Conservation (phyloP, 2,329 filamentous ascomycete species). For the Epichloe gansuensis region DNA sequence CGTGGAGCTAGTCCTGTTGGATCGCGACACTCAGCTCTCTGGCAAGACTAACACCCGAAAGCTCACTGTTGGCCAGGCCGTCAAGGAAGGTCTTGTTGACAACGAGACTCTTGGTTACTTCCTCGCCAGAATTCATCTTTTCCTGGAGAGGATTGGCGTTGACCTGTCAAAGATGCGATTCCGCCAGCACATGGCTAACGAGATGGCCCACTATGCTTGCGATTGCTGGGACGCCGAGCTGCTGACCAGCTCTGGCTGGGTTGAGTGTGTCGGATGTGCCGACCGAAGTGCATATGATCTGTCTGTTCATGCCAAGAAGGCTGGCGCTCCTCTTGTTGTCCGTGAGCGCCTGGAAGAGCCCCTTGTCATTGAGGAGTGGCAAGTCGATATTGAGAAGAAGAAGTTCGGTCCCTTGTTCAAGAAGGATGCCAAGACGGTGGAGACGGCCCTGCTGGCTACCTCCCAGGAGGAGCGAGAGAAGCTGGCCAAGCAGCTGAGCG, state of each 20-base stretch:
- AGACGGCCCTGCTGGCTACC: conserved; percentile 62
- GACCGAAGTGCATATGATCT: conserved; percentile 92
- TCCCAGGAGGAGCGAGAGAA: conserved; percentile 72
- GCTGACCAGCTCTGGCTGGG: conserved; percentile 85
- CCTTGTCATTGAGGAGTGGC: conserved; percentile 71
- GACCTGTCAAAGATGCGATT: conserved; percentile 84
- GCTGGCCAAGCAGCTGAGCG: conserved; percentile 59
- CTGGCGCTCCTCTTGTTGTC: conserved; percentile 73
- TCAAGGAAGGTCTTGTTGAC: conserved; percentile 70
- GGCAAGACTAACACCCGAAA: conserved; percentile 67
- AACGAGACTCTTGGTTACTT: conserved; percentile 99
- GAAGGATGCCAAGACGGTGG: conserved; percentile 80
- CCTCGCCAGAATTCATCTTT: conserved; percentile 82
- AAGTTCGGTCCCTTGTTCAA: conserved; percentile 92
- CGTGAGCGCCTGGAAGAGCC: conserved; percentile 71
- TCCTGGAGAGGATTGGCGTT: conserved; percentile 77
- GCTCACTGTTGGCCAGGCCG: conserved; percentile 74
- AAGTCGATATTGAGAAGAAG: conserved; percentile 83
- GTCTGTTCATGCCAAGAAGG: conserved; percentile 85
- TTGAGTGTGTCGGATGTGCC: conserved; percentile 95
- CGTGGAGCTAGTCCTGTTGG: conserved; percentile 70
- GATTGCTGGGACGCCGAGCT: conserved; percentile 99
- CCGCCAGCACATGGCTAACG: conserved; percentile 82
- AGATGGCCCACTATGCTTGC: conserved; percentile 77
- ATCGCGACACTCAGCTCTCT: conserved; percentile 71